Evolutionary conservation across 257 asterid species (phyloP), one percentile per base, ranked within the genome.

Genomic region (Salvia miltiorrhiza): DNA sequence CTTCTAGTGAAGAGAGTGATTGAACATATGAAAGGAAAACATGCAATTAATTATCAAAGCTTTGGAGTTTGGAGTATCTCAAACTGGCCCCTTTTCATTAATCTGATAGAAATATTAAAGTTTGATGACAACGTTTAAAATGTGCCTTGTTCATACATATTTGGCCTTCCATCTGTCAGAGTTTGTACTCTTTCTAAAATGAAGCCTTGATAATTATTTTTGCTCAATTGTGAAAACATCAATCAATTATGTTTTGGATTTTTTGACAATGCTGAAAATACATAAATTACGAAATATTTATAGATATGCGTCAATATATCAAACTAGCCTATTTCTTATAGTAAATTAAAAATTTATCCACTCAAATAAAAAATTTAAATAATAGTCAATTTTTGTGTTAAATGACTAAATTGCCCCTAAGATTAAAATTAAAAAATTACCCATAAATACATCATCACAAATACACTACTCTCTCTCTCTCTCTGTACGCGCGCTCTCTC

Each of bases 121-220:
- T n/a, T n/a, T n/a, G n/a, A 43, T 12, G 10, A 62, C 24, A n/a
- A 64, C 58, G 61, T 49, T 65, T 65, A 28, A 49, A 19, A 65
- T 47, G 56, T 54, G 43, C 9, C 13, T 52, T 39, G 66, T 37
- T 20, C 12, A 21, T 39, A 24, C 61, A 3, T 45, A 44, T 45
- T 47, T 44, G 68, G 60, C 20, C 75, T 19, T 33, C 68, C 62
- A 59, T 35, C 68, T 59, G 50, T 70, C 45, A 5, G 12, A 2
- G 4, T 28, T 63, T 39, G 47, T 13, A 3, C 5, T 30, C 39
- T 49, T 35, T 40, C 71, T 62, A 62, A n/a, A 30, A 48, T 55
- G 58, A 9, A 40, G 50, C 44, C 44, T 40, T 43, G 14, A 16
- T 16, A 68, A 43, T 40, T 20, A 21, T 50, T 40, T 26, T 50